Evolutionary conservation across 1,139 yeast species (phyloP).

Genomic region (Geotrichum citri-aurantii): DNA sequence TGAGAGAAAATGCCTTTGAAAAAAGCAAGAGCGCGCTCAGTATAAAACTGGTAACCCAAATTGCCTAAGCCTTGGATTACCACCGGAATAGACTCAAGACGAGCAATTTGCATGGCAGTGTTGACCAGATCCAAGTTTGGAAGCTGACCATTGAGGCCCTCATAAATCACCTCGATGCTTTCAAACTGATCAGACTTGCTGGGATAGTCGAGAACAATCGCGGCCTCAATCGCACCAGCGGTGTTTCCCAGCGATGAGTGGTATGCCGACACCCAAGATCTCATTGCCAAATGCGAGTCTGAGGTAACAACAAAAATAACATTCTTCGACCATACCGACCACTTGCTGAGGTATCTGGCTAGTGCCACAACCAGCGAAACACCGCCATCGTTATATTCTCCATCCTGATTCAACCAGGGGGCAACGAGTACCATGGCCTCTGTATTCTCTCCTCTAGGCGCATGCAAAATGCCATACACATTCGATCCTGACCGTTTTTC

Average conservation of each 20-base stretch:
- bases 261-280: conserved; percentile 93
- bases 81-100: conserved; percentile 67
- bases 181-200: conserved; percentile 57
- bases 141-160: conserved; percentile 90
- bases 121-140: conserved; percentile 90
- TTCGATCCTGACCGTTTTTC: conserved; percentile 44
- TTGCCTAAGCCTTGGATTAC: conserved; percentile 54
- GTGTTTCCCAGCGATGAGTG: conserved; percentile 80
- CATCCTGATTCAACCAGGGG: conserved; percentile 71
- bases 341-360: conserved; percentile 70
- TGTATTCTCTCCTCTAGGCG: conserved; percentile 93
- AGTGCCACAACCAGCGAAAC: conserved; percentile 65
- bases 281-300: conserved; percentile 60
- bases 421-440: conserved; percentile 90
- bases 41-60: conserved; percentile 16
- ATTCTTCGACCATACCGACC: conserved; percentile 96
- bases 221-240: conserved; percentile 95
- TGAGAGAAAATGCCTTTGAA: conserved; percentile 60
- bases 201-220: conserved; percentile 77
- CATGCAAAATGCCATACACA: conserved; percentile 79
- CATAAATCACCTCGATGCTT: conserved; percentile 68
- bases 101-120: conserved; percentile 63
- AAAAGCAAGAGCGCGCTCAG: conserved; percentile 54
- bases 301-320: conserved; percentile 80
- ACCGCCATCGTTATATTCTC: conserved; percentile 68